phyloP scores from a whole-genome alignment of 2,329 filamentous ascomycete genomes.

The Exophiala viscosa region DNA sequence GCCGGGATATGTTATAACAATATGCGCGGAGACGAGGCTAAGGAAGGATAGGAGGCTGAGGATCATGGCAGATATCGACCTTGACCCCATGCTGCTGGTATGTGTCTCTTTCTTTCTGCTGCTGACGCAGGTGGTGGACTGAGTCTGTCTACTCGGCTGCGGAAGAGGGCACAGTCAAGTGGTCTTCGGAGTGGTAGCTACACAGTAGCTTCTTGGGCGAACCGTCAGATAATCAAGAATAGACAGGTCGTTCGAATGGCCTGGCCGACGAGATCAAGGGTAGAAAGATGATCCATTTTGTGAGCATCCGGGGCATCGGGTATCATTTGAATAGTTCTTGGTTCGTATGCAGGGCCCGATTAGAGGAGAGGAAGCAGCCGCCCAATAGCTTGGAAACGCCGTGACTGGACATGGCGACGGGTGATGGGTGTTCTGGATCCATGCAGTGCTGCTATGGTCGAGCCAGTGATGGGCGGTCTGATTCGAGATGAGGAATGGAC shows the following conservation, averaged over 20 bases:
- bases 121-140: neutral
- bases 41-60: conserved; percentile 36
- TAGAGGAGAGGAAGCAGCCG: conserved; percentile 7
- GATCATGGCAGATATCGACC: conserved; percentile 10
- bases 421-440: conserved; percentile 6
- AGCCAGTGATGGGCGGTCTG: conserved; percentile 10
- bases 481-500: conserved; percentile 8
- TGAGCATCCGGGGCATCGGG: neutral
- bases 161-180: conserved; percentile 20
- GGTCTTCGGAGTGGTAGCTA: conserved; percentile 6
- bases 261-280: conserved; percentile 10
- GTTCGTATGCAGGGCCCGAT: neutral
- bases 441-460: neutral
- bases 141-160: neutral
- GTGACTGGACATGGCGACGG: conserved; percentile 16
- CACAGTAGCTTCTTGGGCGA: neutral
- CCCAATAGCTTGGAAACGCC: conserved; percentile 16
- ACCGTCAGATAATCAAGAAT: neutral
- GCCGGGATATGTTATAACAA: conserved; percentile 79
- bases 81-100: conserved; percentile 17
- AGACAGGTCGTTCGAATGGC: conserved; percentile 1
- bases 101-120: neutral
- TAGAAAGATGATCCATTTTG: neutral
- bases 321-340: neutral
- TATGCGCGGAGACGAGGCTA: conserved; percentile 54